Conservation (phyloP, 179 eudicot species). For the Spinacia oleracea region DNA sequence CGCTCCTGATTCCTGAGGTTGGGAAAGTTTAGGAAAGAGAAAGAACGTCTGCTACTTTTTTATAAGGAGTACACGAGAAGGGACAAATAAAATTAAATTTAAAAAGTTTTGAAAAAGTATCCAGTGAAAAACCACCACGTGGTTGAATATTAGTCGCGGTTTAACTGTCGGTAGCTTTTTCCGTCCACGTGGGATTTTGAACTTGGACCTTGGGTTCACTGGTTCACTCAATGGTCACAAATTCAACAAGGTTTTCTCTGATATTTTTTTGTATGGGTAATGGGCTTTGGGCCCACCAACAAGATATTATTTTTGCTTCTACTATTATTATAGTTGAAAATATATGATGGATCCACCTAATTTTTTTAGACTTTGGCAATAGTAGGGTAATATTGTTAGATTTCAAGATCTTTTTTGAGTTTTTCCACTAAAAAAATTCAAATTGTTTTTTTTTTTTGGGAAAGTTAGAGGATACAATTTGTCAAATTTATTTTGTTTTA, state of each 20-base stretch:
- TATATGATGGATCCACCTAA: conserved; percentile 1
- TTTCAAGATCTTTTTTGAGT: not conserved
- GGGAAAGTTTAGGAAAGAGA: not conserved
- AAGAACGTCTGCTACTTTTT: not conserved
- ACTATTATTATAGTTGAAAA: conserved; percentile 7
- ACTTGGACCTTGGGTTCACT: too few relatives aligned
- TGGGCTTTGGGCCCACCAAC: not conserved
- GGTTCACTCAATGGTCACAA: too few relatives aligned
- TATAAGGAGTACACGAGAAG: not conserved
- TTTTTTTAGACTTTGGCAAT: not conserved
- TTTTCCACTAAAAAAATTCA: not conserved
- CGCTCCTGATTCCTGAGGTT: not conserved
- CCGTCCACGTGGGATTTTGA: conserved; percentile 18
- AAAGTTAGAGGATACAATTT: not conserved
- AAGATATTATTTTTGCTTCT: not conserved
- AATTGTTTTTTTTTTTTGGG: not conserved
- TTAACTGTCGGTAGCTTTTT: conserved; percentile 28
- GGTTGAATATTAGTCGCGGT: not conserved
- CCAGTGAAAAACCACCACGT: conserved; percentile 22
- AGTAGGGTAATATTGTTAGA: not conserved
- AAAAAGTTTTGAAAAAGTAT: not conserved
- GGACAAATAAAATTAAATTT: not conserved
- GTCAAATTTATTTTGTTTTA: not conserved
- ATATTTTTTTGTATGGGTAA: too few relatives aligned
- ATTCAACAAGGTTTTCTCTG: too few relatives aligned